These are phyloP conservation scores for Arachnomyces sp. DNA, from an alignment of 2,329 filamentous ascomycete genomes.

Conservation along the genomic window DNA sequence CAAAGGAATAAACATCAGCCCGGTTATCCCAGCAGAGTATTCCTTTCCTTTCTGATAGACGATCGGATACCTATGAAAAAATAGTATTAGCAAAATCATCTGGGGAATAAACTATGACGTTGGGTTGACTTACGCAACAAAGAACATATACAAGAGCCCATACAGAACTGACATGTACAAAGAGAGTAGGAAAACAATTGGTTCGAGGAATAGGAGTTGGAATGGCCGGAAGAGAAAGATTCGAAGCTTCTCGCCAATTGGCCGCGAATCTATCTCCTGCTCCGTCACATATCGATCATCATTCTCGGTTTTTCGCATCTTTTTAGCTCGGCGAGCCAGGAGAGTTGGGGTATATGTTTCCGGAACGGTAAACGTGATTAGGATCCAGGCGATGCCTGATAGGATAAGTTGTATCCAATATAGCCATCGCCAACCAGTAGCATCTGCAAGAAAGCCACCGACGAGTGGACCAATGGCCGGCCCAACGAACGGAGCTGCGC, in stretches of 20 bases:
- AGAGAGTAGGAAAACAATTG: constrained; percentile 76
- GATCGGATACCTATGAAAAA: constrained; percentile 38
- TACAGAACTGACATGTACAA: constrained; percentile 76
- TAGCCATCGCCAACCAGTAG: constrained; percentile 69
- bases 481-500: constrained; percentile 73
- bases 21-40: constrained; percentile 64
- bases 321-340: constrained; percentile 61
- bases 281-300: constrained; percentile 66
- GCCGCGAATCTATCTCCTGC: constrained; percentile 66
- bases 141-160: constrained; percentile 47
- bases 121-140: constrained; percentile 46
- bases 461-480: constrained; percentile 70
- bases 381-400: constrained; percentile 58
- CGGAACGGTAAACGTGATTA: constrained; percentile 82
- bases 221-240: constrained; percentile 77
- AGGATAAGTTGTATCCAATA: constrained; percentile 84
- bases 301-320: constrained; percentile 62
- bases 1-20: constrained; percentile 80
- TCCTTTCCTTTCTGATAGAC: constrained; percentile 75
- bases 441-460: constrained; percentile 68
- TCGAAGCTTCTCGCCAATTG: constrained; percentile 59
- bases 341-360: constrained; percentile 83
- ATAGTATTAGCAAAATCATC: constrained; percentile 10
- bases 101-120: constrained; percentile 20
- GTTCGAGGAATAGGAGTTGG: constrained; percentile 74